A percentile compares a stretch with the other conserved stretches of the same genome.
Conservation (phyloP, 495 filamentous ascomycete species). For the Xylaria flabelliformis region DNA sequence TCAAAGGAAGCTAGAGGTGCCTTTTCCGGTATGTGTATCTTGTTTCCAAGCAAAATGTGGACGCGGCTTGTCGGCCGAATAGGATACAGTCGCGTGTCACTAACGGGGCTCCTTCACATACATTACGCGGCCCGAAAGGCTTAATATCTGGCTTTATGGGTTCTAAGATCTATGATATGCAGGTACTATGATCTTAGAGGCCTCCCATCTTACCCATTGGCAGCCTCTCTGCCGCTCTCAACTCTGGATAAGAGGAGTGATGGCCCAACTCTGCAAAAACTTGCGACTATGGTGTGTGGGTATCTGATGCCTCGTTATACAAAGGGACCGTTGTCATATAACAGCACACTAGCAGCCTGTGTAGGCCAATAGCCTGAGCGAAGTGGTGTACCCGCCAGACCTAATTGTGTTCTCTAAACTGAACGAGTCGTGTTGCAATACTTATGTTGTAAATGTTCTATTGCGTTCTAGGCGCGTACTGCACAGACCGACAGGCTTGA, state of each 20-base stretch:
- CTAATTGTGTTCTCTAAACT: not conserved
- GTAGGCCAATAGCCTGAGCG: not conserved
- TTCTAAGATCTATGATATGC: constrained; percentile 11
- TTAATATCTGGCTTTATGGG: constrained; percentile 25
- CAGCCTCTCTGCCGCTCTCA: constrained; percentile 4
- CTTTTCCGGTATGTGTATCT: constrained; percentile 17
- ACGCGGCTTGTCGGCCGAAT: constrained; percentile 25
- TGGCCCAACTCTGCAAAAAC: not conserved
- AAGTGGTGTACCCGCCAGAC: not conserved
- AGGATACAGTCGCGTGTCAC: constrained; percentile 26
- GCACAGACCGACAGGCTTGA: constrained; percentile 1
- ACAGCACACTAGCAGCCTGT: not conserved
- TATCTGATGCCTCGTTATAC: not conserved
- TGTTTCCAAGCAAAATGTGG: constrained; percentile 11
- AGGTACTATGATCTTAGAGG: constrained; percentile 23
- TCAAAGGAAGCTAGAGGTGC: constrained; percentile 8
- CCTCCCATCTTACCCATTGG: constrained; percentile 11
- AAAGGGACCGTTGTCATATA: not conserved
- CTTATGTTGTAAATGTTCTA: not conserved
- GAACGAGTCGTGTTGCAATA: not conserved
- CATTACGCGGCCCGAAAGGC: constrained; percentile 26
- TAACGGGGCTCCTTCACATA: constrained; percentile 2
- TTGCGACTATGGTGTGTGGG: not conserved
- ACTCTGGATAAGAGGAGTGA: not conserved
- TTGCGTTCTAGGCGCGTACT: not conserved